phyloP scores from a whole-genome alignment of 164 flowering plant genomes.

The Magnolia officinalis region DNA sequence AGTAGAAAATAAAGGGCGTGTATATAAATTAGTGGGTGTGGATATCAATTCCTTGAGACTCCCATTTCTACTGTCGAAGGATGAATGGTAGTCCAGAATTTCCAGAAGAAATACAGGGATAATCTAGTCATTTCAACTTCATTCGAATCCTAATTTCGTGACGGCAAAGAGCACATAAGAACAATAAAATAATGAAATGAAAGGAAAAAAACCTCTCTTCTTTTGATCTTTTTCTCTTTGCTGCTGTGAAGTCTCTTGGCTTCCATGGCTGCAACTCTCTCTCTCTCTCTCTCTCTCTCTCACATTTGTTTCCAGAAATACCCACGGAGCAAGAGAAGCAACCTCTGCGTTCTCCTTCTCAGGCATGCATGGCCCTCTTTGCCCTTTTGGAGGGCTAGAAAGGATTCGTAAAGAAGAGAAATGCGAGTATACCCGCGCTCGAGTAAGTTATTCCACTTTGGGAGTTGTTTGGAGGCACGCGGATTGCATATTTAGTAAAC shows the following conservation, averaged over 20 bases:
- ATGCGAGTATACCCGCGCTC: too few species aligned
- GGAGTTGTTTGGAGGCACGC: too few species aligned
- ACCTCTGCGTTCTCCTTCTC: too few species aligned
- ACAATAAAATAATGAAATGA: not conserved
- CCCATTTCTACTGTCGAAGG: not conserved
- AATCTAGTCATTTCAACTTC: not conserved
- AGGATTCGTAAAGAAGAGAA: too few species aligned
- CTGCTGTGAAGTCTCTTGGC: slow-evolving; percentile 3
- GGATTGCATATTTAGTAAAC: too few species aligned
- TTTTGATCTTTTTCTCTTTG: slow-evolving; percentile 13
- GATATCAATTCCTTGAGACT: not conserved
- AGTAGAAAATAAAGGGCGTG: not conserved
- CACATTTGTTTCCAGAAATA: too few species aligned
- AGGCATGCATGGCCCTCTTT: too few species aligned
- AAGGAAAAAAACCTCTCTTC: slow-evolving; percentile 6
- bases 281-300: too few species aligned
- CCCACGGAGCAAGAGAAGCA: too few species aligned
- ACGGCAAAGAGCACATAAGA: not conserved
- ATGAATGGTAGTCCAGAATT: not conserved
- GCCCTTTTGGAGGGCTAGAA: too few species aligned
- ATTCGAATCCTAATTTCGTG: not conserved
- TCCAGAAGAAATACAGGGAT: too few species aligned
- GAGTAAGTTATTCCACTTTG: too few species aligned
- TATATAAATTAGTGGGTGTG: not conserved
- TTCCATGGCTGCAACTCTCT: slow-evolving; percentile 11